phyloP scores from a whole-genome alignment of 1,284 basidiomycete species.

The Grifola frondosa region DNA sequence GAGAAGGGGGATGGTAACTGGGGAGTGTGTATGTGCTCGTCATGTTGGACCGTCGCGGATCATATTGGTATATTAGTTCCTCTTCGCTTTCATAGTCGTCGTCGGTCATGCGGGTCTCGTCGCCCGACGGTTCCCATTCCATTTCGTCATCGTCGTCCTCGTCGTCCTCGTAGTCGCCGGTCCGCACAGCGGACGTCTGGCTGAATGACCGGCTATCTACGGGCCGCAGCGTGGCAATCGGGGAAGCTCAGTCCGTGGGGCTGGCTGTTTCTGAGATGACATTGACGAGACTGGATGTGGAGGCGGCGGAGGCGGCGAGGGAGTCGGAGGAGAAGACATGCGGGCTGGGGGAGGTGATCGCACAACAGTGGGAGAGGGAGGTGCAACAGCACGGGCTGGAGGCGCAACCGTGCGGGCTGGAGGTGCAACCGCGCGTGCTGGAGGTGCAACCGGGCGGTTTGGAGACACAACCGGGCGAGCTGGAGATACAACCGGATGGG shows the following conservation, averaged over 20 bases:
- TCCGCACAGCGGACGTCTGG: conserved; percentile 23
- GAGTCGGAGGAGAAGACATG: too few species aligned
- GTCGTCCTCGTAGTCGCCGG: conserved; percentile 24
- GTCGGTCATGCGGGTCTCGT: conserved; percentile 21
- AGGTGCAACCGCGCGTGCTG: too few species aligned
- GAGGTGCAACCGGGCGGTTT: too few species aligned
- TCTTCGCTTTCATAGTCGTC: conserved; percentile 62
- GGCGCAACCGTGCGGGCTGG: too few species aligned
- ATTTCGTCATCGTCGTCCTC: conserved; percentile 34
- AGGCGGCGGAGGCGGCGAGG: too few species aligned
- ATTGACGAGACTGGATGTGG: conserved; percentile 2
- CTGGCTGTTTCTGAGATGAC: conserved; percentile 2
- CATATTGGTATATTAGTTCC: conserved; percentile 48
- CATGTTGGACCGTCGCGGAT: conserved; percentile 38
- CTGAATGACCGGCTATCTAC: conserved; percentile 33
- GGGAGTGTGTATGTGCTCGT: conserved; percentile 22
- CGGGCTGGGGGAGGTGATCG: too few species aligned
- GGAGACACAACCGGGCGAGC: too few species aligned
- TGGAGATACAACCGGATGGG: too few species aligned
- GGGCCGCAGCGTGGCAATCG: conserved; percentile 29
- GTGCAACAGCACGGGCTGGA: too few species aligned
- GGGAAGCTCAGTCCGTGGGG: conserved; percentile 15
- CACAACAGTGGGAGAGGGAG: too few species aligned
- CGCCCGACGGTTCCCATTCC: conserved; percentile 24
- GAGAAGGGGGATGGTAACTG: conserved; percentile 14